Evolutionary conservation across 2,329 filamentous ascomycete species (phyloP).

Genomic region (Penicillium sp.): DNA sequence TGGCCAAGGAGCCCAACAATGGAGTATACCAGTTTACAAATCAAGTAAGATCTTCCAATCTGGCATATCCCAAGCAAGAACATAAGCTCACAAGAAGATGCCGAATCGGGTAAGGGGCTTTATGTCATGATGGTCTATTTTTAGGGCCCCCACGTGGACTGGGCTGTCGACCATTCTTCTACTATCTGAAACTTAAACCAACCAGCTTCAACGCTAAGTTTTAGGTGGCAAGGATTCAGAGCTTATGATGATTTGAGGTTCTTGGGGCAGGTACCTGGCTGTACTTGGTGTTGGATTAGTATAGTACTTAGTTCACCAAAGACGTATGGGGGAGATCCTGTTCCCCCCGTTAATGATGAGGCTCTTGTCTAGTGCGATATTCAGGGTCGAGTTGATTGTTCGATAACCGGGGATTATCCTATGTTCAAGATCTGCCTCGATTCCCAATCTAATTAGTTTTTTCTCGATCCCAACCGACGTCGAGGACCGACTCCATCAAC

Average conservation of each 20-base stretch:
- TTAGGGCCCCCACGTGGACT: neutral
- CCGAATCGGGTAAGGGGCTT: neutral
- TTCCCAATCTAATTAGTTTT: no score
- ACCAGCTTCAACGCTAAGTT: neutral
- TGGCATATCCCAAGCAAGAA: neutral
- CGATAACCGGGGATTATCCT: no score
- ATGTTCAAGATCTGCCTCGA: no score
- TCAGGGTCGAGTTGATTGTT: no score
- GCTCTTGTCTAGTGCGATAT: no score
- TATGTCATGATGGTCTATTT: neutral
- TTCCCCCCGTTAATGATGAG: no score
- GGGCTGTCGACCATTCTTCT: neutral
- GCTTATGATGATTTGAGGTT: no score
- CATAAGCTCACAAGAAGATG: neutral
- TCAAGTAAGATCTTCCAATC: neutral
- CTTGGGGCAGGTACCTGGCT: no score
- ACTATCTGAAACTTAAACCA: neutral
- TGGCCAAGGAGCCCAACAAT: neutral
- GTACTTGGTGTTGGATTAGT: no score
- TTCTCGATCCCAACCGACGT: no score
- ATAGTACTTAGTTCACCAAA: no score
- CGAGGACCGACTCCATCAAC: neutral
- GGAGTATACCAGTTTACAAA: neutral
- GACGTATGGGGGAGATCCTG: no score
- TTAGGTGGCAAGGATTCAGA: neutral